Evolutionary conservation across 2,329 filamentous ascomycete species (phyloP), one percentile per base, ranked within the genome.

Genomic region (Colletotrichum lindemuthianum): DNA sequence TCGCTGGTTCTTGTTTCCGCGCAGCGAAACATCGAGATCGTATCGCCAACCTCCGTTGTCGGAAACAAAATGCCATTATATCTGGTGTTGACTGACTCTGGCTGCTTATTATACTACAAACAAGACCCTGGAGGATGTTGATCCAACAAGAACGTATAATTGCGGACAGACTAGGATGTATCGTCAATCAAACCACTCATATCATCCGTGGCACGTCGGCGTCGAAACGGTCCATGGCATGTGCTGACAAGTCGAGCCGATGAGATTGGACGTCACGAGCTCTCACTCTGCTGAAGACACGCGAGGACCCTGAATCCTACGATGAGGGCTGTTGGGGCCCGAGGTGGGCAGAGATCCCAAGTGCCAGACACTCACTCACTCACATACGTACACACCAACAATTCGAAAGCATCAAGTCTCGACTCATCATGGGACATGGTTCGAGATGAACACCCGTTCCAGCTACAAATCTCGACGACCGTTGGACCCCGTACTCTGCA

Each of bases 381-480:
- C 24, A 24, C 24, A 24, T 4, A 24, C 24, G 4, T 4, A 24
- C 24, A 24, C 24, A 24, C 24, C 24, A 24, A 24, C 24, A 24
- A 24, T 3, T 24, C 24, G 4, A 24, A 24, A 24, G 24, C 24
- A 24, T 24, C 24, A 4, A 24, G 24, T 1, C 24, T 24, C 10
- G 13, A 32, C 45, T 10, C 24, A 16, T 39, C 36, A 58, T 34
- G 55, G 24, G 24, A 24, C 24, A 24, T n/a, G 44, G 43, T 16
- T 49, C 55, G 45, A 58, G 55, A 58, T 3, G 55, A 58, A 58
- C 55, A 58, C 45, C 45, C 45, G 55, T 58, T 50, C 55, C 43
- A 6, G 13, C 52, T 44, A 24, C 1, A 53, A 52, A 1, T 40
- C 36, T 11, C 36, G 24, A 53, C 37, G 13, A 33, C 37, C 50